These are phyloP conservation scores for Termitomyces sp. DNA, from an alignment of 768 basidiomycete species.

Conservation along the genomic window DNA sequence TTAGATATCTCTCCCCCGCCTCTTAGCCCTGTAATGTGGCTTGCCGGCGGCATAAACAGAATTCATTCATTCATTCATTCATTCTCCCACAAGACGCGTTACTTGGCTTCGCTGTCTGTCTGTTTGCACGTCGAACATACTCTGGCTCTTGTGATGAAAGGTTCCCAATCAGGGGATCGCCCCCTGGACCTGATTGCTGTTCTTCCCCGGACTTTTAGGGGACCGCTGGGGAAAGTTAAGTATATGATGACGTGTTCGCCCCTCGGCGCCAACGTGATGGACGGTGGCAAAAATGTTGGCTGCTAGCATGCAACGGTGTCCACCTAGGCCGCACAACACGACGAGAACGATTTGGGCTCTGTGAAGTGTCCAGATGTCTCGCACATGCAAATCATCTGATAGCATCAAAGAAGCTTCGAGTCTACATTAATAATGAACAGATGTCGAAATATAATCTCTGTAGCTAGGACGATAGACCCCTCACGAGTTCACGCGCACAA, in stretches of 20 bases:
- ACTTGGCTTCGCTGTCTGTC: neutral
- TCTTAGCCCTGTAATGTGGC: too few species aligned
- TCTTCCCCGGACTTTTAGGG: neutral
- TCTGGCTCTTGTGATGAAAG: neutral
- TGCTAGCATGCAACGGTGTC: neutral
- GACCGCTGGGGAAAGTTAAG: neutral
- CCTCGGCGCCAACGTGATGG: neutral
- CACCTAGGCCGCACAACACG: neutral
- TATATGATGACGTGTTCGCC: neutral
- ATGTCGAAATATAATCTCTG: too few species aligned
- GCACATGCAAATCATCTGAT: neutral
- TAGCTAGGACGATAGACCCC: neutral
- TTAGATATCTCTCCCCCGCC: too few species aligned
- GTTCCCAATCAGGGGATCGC: neutral
- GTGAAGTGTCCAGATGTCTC: neutral
- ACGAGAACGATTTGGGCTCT: neutral
- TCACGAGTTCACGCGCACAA: neutral
- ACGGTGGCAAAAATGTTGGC: neutral
- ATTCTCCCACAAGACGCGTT: neutral
- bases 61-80: too few species aligned
- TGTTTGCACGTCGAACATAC: neutral
- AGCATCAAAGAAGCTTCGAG: neutral
- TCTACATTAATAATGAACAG: neutral
- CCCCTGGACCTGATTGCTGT: conserved; percentile 1
- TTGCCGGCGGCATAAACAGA: too few species aligned